Percentiles rank a stretch among this genome's conserved stretches.
phyloP scores from a whole-genome alignment of 139 green algal genomes.

The Chlorella sp. region DNA sequence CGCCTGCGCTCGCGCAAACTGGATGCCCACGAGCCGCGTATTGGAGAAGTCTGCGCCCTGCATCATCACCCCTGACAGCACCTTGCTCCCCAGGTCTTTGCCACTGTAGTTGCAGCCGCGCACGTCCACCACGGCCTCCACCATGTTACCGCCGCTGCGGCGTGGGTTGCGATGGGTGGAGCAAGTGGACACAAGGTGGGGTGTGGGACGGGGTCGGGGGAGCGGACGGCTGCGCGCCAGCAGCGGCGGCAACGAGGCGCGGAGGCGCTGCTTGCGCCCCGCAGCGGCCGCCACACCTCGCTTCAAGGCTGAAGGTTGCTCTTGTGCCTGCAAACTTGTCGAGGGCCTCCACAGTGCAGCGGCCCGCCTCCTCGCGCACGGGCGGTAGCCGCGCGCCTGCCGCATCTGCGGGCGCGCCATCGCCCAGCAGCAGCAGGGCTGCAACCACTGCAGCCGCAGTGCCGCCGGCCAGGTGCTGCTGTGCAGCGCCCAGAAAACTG shows the following conservation, averaged over 20 bases:
- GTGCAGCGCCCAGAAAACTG: too few species aligned
- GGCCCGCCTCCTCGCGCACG: constrained; percentile 10
- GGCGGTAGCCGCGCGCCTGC: constrained; percentile 18
- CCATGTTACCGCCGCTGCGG: constrained; percentile 51
- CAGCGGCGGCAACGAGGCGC: too few species aligned
- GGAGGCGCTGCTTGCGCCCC: too few species aligned
- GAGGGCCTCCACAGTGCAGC: constrained; percentile 44
- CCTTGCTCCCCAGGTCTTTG: constrained; percentile 48
- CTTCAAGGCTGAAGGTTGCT: constrained; percentile 45
- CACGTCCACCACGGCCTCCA: constrained; percentile 59
- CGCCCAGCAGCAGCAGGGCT: constrained; percentile 16
- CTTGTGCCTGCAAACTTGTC: constrained; percentile 61
- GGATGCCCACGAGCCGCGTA: constrained; percentile 43
- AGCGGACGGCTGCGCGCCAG: too few species aligned
- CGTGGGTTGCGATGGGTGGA: too few species aligned
- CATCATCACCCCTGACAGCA: constrained; percentile 58
- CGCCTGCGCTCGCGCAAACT: constrained; percentile 52
- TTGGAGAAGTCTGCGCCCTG: constrained; percentile 48
- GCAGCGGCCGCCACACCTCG: too few species aligned
- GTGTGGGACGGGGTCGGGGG: too few species aligned
- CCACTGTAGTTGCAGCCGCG: constrained; percentile 52
- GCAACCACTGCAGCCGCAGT: background rate
- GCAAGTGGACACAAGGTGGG: too few species aligned
- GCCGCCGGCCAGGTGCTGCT: background rate
- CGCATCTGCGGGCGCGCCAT: constrained; percentile 2